Base-by-base conservation (phyloP, 78 protist genomes). In the Dictyostelium discoideum region DNA sequence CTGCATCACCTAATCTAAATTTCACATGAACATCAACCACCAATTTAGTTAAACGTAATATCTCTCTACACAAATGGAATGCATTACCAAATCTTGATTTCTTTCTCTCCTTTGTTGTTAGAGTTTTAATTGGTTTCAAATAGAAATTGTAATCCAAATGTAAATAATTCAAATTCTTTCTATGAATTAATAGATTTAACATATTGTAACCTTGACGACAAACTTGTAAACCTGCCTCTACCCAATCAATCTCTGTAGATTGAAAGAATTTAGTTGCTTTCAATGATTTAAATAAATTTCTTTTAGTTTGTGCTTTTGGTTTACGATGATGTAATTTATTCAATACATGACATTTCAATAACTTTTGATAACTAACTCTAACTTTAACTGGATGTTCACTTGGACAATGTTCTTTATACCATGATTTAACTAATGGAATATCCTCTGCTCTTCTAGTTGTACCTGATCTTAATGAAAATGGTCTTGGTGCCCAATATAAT, bases 221-320 rank as follows among this genome's bases (percentile, higher is more conserved):
- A n/a, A 99, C 96, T 97, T 99, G 99, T 48, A 99, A 98, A 7
- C 99, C 99, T 3, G 99, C 99, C 92, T 99, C 99, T 13, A 99
- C 99, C 99, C 99, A 99, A 83, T 99, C 99, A 57, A 99, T 76
- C 80, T 97, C 97, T 3, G 99, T 98, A 2, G 97, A 63, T 90
- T 98, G 99, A 98, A 99, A 99, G 96, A 99, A 99, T 98, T 99
- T 99, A 10, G 99, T 99, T 11, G 85, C 81, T 67, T 96, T 90
- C 20, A 99, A 96, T 37, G 98, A 60, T 20, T 85, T 54, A 85
- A 99, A 96, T 63, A 99, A 93, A 87, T 97, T 93, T 81, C 98
- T 98, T 77, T 97, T 97, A 92, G 85, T 97, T 46, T 95, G 74
- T n/a, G 98, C 74, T 89, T 98, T 98, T 26, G 99, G 99, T 22